A percentile compares a stretch with the other conserved stretches of the same genome.
These are phyloP conservation scores for Neonectria coccinea DNA, from an alignment of 2,329 filamentous ascomycete genomes.

Conservation along the genomic window DNA sequence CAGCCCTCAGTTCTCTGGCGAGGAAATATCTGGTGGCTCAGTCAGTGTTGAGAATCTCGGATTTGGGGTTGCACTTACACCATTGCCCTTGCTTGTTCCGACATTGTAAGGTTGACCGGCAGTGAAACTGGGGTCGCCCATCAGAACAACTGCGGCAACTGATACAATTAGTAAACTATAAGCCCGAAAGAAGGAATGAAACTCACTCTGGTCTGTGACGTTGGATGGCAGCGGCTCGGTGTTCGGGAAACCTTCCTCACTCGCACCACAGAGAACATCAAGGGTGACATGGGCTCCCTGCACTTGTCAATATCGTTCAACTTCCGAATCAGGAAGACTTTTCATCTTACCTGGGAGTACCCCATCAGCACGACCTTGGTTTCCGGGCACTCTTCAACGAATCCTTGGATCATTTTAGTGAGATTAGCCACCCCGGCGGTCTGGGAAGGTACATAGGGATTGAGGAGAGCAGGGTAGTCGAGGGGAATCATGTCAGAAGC, in stretches of 20 bases:
- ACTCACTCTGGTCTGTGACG: slow-evolving; percentile 31
- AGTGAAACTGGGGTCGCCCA: slow-evolving; percentile 43
- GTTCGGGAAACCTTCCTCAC: slow-evolving; percentile 34
- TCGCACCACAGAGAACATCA: slow-evolving; percentile 41
- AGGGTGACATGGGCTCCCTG: slow-evolving; percentile 41
- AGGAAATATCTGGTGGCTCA: slow-evolving; percentile 32
- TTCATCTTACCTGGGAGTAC: slow-evolving; percentile 34
- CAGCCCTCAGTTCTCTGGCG: slow-evolving; percentile 33
- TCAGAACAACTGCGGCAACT: slow-evolving; percentile 40
- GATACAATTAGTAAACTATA: not conserved
- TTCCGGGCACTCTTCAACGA: slow-evolving; percentile 29
- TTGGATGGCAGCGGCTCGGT: slow-evolving; percentile 26
- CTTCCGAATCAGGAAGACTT: fast-evolving
- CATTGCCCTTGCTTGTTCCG: slow-evolving; percentile 33
- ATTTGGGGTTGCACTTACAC: slow-evolving; percentile 28
- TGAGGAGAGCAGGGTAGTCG: slow-evolving; percentile 33
- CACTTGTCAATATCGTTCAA: not conserved
- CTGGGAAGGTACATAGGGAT: slow-evolving; percentile 36
- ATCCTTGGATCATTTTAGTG: slow-evolving; percentile 21
- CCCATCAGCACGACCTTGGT: slow-evolving; percentile 42
- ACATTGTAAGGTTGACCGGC: slow-evolving; percentile 33
- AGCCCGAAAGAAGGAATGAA: fast-evolving
- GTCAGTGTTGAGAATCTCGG: not conserved
- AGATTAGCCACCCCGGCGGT: slow-evolving; percentile 33
- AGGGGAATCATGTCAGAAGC: slow-evolving; percentile 29